Evolutionary conservation across 2,329 filamentous ascomycete genomes (phyloP).

Genomic region (Aspergillus chevalieri): DNA sequence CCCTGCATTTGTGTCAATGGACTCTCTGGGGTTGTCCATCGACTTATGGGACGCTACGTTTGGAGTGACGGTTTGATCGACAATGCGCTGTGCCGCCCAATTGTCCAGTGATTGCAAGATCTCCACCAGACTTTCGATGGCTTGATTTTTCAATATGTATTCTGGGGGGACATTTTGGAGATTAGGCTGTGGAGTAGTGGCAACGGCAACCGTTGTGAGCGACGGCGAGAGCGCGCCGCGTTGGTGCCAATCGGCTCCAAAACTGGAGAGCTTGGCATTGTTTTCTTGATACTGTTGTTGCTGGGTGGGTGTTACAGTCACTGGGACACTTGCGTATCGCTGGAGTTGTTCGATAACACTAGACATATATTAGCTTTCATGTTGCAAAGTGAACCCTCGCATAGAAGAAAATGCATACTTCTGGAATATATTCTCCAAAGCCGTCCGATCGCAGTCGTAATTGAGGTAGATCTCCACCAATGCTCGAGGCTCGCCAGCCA

Average conservation of each 20-base stretch:
- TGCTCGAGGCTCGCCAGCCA: constrained; percentile 79
- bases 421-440: constrained; percentile 95
- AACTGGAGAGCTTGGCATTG: constrained; percentile 54
- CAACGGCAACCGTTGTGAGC: constrained; percentile 71
- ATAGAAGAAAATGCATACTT: constrained; percentile 30
- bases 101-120: constrained; percentile 84
- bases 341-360: constrained; percentile 89
- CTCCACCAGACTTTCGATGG: constrained; percentile 81
- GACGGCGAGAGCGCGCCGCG: constrained; percentile 80
- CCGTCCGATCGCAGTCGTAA: constrained; percentile 91
- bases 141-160: constrained; percentile 83
- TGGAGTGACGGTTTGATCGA: constrained; percentile 49
- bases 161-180: constrained; percentile 71
- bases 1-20: constrained; percentile 61
- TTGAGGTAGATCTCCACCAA: constrained; percentile 95
- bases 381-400: neutral
- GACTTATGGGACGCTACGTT: constrained; percentile 46
- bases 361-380: constrained; percentile 4
- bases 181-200: constrained; percentile 42
- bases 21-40: constrained; percentile 60
- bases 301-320: constrained; percentile 67
- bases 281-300: constrained; percentile 84
- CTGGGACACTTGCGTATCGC: constrained; percentile 72
- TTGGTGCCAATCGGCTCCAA: constrained; percentile 73
- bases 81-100: constrained; percentile 70